A percentile compares a stretch with the other conserved stretches of the same genome.
These are phyloP conservation scores for Colletotrichum spaethianum DNA, from an alignment of 2,329 filamentous ascomycete species.

Conservation along the genomic window DNA sequence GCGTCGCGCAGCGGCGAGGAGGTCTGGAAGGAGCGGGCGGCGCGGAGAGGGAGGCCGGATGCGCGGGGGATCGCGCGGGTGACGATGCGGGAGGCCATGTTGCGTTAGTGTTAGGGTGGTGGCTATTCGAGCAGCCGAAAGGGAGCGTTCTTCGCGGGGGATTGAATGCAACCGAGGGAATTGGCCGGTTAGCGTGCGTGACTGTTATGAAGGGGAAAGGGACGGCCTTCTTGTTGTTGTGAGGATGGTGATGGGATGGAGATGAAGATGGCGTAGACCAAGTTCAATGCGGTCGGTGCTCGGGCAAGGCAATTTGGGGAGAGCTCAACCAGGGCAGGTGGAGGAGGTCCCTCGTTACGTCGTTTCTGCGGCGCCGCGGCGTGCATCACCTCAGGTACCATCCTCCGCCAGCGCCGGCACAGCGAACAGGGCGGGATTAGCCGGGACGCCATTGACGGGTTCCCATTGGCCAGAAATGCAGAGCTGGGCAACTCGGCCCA, in stretches of 20 bases:
- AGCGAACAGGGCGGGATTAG: constrained; percentile 34
- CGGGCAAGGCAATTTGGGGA: constrained; percentile 9
- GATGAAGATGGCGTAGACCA: constrained; percentile 18
- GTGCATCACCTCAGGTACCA: constrained; percentile 35
- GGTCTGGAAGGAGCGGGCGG: constrained; percentile 64
- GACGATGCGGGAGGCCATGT: constrained; percentile 65
- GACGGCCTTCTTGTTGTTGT: constrained; percentile 1
- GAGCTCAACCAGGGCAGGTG: constrained; percentile 10
- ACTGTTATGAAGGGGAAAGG: background rate
- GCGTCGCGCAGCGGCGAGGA: constrained; percentile 61
- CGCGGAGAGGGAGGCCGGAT: constrained; percentile 47
- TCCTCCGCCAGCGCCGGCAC: constrained; percentile 34
- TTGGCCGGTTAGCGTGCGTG: background rate
- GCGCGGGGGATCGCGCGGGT: constrained; percentile 52
- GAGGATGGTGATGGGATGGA: constrained; percentile 18
- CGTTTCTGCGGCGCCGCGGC: constrained; percentile 17
- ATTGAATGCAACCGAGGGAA: background rate
- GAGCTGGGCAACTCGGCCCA: background rate
- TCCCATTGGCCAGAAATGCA: constrained; percentile 25
- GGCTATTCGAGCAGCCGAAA: constrained; percentile 10
- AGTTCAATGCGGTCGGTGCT: constrained; percentile 18
- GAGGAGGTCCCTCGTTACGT: constrained; percentile 1
- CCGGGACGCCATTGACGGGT: constrained; percentile 33
- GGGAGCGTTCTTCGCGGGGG: background rate
- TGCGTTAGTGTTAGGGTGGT: constrained; percentile 11